A percentile compares a stretch with the other conserved stretches of the same genome.
Conservation (phyloP, 257 asterid genomes). For the Apocynum venetum region DNA sequence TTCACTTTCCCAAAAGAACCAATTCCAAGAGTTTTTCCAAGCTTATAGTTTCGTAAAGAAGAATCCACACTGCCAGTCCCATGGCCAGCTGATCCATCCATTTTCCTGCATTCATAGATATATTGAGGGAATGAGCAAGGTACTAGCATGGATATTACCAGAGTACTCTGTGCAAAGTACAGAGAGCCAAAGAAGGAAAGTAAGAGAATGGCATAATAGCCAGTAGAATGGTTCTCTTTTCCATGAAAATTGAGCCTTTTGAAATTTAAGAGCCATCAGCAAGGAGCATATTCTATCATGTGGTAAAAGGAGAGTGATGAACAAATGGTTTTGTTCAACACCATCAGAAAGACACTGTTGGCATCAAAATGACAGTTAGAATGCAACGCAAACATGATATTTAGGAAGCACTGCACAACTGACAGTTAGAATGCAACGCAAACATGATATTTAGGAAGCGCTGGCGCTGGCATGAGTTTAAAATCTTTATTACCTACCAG, state of each 20-base stretch:
- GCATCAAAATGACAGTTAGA: not conserved
- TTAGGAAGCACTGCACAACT: not conserved
- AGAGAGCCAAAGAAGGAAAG: not conserved
- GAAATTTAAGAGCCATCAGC: not conserved
- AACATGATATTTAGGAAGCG: not conserved
- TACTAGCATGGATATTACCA: not conserved
- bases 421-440: not conserved
- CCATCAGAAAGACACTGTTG: not conserved
- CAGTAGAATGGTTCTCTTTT: not conserved
- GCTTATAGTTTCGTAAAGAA: conserved; percentile 74
- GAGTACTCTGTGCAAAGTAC: not conserved
- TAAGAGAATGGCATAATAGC: not conserved
- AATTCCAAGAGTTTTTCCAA: conserved; percentile 87
- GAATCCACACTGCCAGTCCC: conserved; percentile 59
- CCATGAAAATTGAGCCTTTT: not conserved
- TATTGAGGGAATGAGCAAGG: not conserved
- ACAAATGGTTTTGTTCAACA: not conserved
- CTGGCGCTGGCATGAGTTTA: not conserved
- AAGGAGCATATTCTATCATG: not conserved
- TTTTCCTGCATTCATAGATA: conserved; percentile 33
- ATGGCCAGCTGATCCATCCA: conserved; percentile 64
- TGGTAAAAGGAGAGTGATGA: not conserved
- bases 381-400: not conserved
- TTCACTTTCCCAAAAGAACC: conserved; percentile 91
- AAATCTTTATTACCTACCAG: not conserved